Evolutionary conservation across 2,329 filamentous ascomycete species (phyloP), one percentile per base, ranked within the genome.

Genomic region (Colletotrichum neosansevieriae): DNA sequence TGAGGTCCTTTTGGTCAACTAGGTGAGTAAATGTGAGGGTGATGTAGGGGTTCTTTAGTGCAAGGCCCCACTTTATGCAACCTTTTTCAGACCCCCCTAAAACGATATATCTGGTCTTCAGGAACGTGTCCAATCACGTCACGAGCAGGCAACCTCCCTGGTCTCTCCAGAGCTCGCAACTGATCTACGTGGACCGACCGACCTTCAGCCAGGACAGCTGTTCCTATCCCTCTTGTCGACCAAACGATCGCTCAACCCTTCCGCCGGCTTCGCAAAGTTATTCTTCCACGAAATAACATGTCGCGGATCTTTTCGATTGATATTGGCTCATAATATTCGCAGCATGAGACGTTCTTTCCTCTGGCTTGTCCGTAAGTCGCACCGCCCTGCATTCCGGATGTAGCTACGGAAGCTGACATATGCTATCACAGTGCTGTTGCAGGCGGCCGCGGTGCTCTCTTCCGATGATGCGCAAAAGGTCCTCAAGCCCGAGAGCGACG

Each of bases 401-500:
- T 17, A 45, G 44, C 42, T 69, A 36, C 24, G 42, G 38, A 50
- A 62, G 58, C 58, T 63, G 49, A 66, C 58, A 58, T 70, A 61
- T 45, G 49, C 53, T 51, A 40, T 49, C 70, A 68, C 72, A 85
- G 83, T 85, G 80, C 83, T 85, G 60, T 78, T 81, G 81, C 83
- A 85, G 82, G 78, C 75, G 53, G 74, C 76, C 58, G 74, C 75
- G 58, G 77, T 80, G 66, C 71, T 79, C 63, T 74, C 74, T 70
- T 79, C 80, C 40, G 78, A 82, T 64, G 77, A 82, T 63, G 77
- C 78, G 47, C 80, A 83, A 70, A 76, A 80, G 53, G 78, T 78
- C 64, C 71, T 79, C 61, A 73, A 78, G 24, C 74, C 73, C 10
- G 71, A 77, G 4, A 72, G 73, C 36, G 76, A 80, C 45, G 75